These are phyloP conservation scores for Jacaranda mimosifolia DNA, from an alignment of 257 asterid species.

Conservation along the genomic window DNA sequence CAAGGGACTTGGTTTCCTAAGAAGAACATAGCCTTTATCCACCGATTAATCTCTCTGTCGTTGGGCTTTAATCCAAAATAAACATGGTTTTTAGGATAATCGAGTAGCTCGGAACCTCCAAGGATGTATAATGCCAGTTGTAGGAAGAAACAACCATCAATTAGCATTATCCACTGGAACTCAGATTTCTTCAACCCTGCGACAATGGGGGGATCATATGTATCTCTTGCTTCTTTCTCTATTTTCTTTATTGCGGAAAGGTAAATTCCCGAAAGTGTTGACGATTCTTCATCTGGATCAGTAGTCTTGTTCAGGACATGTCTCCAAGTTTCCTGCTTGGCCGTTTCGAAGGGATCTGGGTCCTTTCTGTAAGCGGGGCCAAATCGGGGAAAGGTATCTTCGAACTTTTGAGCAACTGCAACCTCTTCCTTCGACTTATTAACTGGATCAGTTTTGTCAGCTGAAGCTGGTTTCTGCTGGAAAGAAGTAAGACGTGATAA, in stretches of 20 bases:
- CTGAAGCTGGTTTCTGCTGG: too few species aligned
- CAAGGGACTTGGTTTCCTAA: conserved; percentile 10
- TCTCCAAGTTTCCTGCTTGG: background rate
- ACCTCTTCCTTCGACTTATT: background rate
- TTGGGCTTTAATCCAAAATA: background rate
- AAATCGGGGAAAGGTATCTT: conserved; percentile 1
- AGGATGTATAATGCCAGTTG: conserved; percentile 26
- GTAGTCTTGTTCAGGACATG: background rate
- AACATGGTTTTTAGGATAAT: background rate
- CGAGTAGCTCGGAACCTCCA: background rate
- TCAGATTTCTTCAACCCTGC: background rate
- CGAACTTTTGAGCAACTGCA: background rate
- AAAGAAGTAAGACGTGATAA: too few species aligned
- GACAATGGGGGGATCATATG: background rate
- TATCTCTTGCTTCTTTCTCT: background rate
- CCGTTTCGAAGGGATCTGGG: background rate
- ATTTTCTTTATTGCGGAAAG: background rate
- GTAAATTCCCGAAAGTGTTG: background rate
- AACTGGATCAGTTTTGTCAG: too few species aligned
- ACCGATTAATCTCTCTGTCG: background rate
- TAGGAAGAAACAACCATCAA: conserved; percentile 26
- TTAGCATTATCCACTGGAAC: conserved; percentile 9
- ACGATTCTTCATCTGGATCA: background rate
- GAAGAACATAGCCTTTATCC: conserved; percentile 15
- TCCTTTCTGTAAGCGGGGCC: conserved; percentile 1